phyloP scores from a whole-genome alignment of 148 eudicot species.

The Fagopyrum homotropicum region DNA sequence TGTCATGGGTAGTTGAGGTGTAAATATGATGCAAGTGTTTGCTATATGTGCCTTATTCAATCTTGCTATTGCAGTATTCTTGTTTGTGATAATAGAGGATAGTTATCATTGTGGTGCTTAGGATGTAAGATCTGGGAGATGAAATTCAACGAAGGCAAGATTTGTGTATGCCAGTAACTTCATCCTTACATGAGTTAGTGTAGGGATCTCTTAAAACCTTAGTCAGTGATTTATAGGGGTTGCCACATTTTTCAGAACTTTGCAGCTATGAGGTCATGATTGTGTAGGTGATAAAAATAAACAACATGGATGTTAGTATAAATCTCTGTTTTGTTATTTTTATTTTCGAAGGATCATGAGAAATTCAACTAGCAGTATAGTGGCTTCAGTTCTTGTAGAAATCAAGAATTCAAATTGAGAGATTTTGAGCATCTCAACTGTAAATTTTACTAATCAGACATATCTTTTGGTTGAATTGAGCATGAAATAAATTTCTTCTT shows the following conservation, averaged over 20 bases:
- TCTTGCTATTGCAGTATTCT: not conserved
- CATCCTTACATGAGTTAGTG: not conserved
- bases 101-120: not conserved
- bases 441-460: no score
- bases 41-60: not conserved
- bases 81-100: not conserved
- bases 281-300: not conserved
- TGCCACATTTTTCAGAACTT: not conserved
- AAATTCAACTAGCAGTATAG: not conserved
- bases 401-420: not conserved
- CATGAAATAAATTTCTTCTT: no score
- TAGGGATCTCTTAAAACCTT: not conserved
- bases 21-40: conserved; percentile 8
- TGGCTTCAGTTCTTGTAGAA: not conserved
- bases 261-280: not conserved
- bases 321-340: not conserved
- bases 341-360: not conserved
- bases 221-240: not conserved
- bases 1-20: conserved; percentile 1
- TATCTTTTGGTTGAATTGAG: no score
- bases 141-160: not conserved
- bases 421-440: not conserved
- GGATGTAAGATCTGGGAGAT: not conserved
- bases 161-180: no score
- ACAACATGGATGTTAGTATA: not conserved